phyloP scores from a whole-genome alignment of 2,329 filamentous ascomycete genomes.

The Neocucurbitaria cava region DNA sequence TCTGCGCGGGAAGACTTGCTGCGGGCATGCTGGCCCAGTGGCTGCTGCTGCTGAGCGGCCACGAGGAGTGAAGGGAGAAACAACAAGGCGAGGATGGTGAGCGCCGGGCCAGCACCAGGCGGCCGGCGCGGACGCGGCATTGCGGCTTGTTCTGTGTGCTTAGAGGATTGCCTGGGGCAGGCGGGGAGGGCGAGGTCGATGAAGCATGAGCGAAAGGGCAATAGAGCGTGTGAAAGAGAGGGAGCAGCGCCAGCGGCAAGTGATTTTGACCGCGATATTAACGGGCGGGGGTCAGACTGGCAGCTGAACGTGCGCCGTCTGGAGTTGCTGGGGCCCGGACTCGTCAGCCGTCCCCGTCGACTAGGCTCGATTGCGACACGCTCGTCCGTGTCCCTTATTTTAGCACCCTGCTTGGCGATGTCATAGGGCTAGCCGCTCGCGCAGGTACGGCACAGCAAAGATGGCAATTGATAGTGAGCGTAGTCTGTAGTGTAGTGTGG shows the following conservation, averaged over 20 bases:
- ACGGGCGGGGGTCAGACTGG: conserved; percentile 29
- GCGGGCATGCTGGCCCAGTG: conserved; percentile 32
- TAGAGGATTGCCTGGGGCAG: conserved; percentile 37
- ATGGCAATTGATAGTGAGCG: neutral
- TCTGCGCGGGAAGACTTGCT: conserved; percentile 35
- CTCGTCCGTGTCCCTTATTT: conserved; percentile 25
- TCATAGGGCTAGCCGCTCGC: neutral
- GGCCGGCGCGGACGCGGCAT: conserved; percentile 51
- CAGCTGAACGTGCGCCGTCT: conserved; percentile 27
- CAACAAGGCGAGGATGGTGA: conserved; percentile 45
- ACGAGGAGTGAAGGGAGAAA: conserved; percentile 44
- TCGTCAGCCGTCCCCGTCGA: conserved; percentile 15
- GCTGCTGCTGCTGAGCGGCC: conserved; percentile 53
- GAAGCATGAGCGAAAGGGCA: conserved; percentile 39
- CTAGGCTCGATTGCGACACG: conserved; percentile 17
- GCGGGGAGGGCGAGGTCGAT: conserved; percentile 38
- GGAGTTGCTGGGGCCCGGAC: conserved; percentile 22
- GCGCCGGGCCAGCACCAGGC: conserved; percentile 48
- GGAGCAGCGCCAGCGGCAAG: conserved; percentile 11
- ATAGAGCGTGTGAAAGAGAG: conserved; percentile 20
- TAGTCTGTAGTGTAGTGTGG: neutral
- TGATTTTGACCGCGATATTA: conserved; percentile 28
- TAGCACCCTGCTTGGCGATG: conserved; percentile 16
- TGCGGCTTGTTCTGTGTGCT: conserved; percentile 28
- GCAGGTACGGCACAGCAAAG: neutral